These are phyloP conservation scores for Pseudogymnoascus sp. DNA, from an alignment of 2,329 filamentous ascomycete species.

Conservation along the genomic window DNA sequence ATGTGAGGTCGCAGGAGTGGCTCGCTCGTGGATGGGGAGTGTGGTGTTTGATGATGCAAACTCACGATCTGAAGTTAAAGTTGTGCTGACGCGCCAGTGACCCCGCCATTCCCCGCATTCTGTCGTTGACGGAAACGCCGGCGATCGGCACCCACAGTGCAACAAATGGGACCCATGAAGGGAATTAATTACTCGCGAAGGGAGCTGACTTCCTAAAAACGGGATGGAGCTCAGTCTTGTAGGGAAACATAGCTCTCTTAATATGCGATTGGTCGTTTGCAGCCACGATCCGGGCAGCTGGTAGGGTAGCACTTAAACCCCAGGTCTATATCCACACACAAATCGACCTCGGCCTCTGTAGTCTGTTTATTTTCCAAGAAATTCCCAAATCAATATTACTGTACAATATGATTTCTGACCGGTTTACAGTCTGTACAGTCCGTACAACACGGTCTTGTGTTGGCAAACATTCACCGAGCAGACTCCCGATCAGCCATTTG, in stretches of 20 bases:
- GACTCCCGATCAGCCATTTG: not conserved
- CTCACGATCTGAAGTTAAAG: not conserved
- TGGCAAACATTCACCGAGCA: not conserved
- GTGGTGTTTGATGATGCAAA: not conserved
- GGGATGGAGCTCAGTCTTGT: not conserved
- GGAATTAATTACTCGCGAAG: not conserved
- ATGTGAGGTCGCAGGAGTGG: not conserved
- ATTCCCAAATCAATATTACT: not conserved
- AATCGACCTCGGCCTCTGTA: not conserved
- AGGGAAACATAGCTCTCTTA: not conserved
- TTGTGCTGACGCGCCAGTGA: not conserved
- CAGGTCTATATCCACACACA: not conserved
- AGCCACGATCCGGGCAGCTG: not conserved
- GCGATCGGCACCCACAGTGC: not conserved
- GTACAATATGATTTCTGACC: not conserved
- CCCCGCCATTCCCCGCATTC: slow-evolving; percentile 5
- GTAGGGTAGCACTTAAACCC: not conserved
- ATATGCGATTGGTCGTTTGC: not conserved
- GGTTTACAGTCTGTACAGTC: not conserved
- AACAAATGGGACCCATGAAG: not conserved
- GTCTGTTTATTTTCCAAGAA: not conserved
- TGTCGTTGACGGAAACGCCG: not conserved
- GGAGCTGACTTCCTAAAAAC: not conserved
- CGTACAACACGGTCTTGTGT: not conserved
- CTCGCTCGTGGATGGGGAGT: not conserved